Percentiles rank a stretch among this genome's conserved stretches.
Conservation (phyloP, 768 basidiomycete species). For the Leccinum incarnatum region DNA sequence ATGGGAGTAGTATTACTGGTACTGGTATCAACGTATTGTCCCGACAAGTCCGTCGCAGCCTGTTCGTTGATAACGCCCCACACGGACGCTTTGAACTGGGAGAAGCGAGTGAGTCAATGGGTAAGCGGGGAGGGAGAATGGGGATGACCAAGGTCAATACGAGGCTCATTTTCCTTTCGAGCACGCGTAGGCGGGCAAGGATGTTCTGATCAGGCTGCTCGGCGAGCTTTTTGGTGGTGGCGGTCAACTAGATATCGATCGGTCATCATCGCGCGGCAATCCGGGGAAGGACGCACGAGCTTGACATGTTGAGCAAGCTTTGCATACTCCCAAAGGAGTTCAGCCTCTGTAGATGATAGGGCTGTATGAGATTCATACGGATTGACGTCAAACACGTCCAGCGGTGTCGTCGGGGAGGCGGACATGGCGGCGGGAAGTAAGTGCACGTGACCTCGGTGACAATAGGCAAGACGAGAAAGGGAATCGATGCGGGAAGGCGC, state of each 20-base stretch:
- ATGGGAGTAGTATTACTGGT: constrained; percentile 6
- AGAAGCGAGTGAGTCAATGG: constrained; percentile 2
- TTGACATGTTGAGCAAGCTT: constrained; percentile 81
- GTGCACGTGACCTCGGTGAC: not conserved
- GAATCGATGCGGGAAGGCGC: not conserved
- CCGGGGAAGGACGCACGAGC: constrained; percentile 46
- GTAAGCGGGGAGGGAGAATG: not conserved
- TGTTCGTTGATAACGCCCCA: constrained; percentile 92
- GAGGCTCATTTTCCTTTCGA: constrained; percentile 94
- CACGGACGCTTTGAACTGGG: constrained; percentile 91
- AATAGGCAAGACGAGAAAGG: not conserved
- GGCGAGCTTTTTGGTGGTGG: constrained; percentile 65
- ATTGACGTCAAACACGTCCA: constrained; percentile 46
- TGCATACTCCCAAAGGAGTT: constrained; percentile 91
- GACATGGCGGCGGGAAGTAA: not conserved
- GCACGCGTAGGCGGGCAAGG: constrained; percentile 67
- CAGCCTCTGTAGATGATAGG: constrained; percentile 66
- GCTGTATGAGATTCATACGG: constrained; percentile 73
- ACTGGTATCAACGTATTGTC: constrained; percentile 16
- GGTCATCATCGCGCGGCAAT: not conserved
- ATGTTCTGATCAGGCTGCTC: constrained; percentile 77
- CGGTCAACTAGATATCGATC: constrained; percentile 48
- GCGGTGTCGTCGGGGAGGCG: not conserved
- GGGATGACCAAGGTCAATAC: constrained; percentile 81
- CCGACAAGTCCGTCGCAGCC: constrained; percentile 31